Conservation (phyloP, 768 basidiomycete genomes). For the Coprinopsis sp. region DNA sequence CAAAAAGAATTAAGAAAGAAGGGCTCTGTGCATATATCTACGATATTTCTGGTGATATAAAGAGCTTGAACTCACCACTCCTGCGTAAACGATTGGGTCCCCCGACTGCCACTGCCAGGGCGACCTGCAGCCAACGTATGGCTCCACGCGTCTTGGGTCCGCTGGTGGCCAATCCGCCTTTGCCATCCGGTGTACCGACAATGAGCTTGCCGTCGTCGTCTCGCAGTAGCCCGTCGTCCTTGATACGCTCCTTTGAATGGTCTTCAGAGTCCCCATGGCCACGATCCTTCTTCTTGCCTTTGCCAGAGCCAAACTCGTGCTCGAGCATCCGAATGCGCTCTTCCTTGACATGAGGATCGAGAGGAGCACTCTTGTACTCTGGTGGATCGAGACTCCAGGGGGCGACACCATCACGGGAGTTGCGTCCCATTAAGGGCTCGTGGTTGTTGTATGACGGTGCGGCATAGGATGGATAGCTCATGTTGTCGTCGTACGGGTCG, state of each 20-base stretch:
- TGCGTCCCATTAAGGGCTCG: slow-evolving; percentile 7
- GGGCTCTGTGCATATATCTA: no score
- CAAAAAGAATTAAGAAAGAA: not conserved
- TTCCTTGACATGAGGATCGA: slow-evolving; percentile 54
- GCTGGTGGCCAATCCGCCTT: slow-evolving; percentile 56
- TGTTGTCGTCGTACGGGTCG: slow-evolving; percentile 20
- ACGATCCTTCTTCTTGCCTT: slow-evolving; percentile 3
- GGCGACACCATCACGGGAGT: slow-evolving; percentile 15
- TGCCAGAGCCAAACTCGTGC: slow-evolving; percentile 54
- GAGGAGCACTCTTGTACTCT: slow-evolving; percentile 31
- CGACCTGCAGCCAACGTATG: slow-evolving; percentile 42
- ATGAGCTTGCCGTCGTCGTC: slow-evolving; percentile 46
- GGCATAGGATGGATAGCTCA: slow-evolving; percentile 23
- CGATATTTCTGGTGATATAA: no score
- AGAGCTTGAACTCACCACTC: slow-evolving; percentile 57
- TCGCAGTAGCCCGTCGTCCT: slow-evolving; percentile 23
- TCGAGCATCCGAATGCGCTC: slow-evolving; percentile 70
- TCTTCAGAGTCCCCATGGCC: slow-evolving; percentile 12
- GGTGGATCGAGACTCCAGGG: slow-evolving; percentile 46
- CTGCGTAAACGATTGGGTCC: slow-evolving; percentile 60
- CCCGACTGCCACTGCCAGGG: slow-evolving; percentile 47
- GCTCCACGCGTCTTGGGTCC: slow-evolving; percentile 58
- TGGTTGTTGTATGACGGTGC: slow-evolving; percentile 13
- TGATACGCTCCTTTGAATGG: slow-evolving; percentile 24
- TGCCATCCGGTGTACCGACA: slow-evolving; percentile 54